Base-by-base conservation (phyloP, 305 asterid genomes). In the Plantago rigida region DNA sequence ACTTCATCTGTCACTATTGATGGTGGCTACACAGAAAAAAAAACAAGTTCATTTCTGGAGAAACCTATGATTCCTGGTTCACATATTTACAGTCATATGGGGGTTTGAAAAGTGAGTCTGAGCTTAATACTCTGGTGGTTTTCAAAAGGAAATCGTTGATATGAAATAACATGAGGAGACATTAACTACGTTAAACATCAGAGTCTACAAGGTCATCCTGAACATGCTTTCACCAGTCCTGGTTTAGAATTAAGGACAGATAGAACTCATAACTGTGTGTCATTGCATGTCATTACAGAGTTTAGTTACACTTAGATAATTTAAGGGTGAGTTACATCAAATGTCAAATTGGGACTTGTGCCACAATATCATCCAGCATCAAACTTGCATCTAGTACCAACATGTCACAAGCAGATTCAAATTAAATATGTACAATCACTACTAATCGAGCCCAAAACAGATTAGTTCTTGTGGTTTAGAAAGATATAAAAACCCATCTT, bases 1-100 rank as follows among this genome's bases (percentile, higher is more conserved):
- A 89, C 78, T 77, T 92, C 99, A 77, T 92, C 96, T 22, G 95
- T 80, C 69, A 92, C 99, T 68, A 89, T 89, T 59, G 99, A 86
- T 68, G 97, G 87, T 67, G 99, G 99, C 99, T 92, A 75, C 68
- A 68, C 68, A 68, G 52, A 52, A 67, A 70, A 67, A 48, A 69
- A 60, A 77, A 70, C 26, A 44, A 54, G 77, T 79, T 69, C 66
- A 55, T 60, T 65, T 66, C 64, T 74, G 52, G 39, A 31, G 65
- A 62, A 41, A 57, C 39, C 68, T 2, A 47, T 36, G 64, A 65
- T 61, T 59, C 67, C 34, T 65, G 69, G 65, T 59, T 44, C 50
- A 46, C 45, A 64, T 64, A 34, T 22, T 56, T 15, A 57, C 50
- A 58, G 67, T 55, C 74, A 47, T 62, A 63, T 26, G 53, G 45